Evolutionary conservation across 352 stramenopile species (phyloP).

Genomic region (Phytophthora syringae): DNA sequence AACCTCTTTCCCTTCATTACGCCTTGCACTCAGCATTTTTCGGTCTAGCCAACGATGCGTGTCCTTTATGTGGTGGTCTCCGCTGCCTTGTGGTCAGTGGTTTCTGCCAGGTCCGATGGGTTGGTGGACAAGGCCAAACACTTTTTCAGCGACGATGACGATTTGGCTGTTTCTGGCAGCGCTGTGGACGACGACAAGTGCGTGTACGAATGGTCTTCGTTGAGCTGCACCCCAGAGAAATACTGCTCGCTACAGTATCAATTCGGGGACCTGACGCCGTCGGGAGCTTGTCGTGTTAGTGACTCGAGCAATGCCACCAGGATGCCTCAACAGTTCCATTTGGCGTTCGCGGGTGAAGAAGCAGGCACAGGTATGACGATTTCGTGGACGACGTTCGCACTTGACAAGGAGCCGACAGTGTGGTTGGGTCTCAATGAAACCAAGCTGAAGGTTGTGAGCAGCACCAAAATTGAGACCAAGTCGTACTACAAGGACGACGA

Average conservation of each 20-base stretch:
- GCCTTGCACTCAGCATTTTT: not conserved
- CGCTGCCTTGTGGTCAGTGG: slow-evolving; percentile 1
- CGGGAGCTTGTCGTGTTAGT: slow-evolving; percentile 43
- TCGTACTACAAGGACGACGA: slow-evolving; percentile 50
- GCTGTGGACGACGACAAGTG: slow-evolving; percentile 31
- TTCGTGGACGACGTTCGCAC: slow-evolving; percentile 40
- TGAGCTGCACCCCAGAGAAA: slow-evolving; percentile 21
- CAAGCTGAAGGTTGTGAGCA: slow-evolving; percentile 13
- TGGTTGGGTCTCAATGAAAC: slow-evolving; percentile 29
- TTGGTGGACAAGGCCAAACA: slow-evolving; percentile 15
- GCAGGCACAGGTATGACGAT: slow-evolving; percentile 39
- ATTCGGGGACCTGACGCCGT: slow-evolving; percentile 36
- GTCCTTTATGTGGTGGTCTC: not conserved
- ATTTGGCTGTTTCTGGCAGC: slow-evolving; percentile 27
- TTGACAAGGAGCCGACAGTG: slow-evolving; percentile 29
- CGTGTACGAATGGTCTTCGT: slow-evolving; percentile 68
- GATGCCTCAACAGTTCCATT: slow-evolving; percentile 46
- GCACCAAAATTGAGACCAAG: slow-evolving; percentile 17
- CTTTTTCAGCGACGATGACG: slow-evolving; percentile 22
- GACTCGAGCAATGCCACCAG: slow-evolving; percentile 28
- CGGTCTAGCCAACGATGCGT: too few species aligned
- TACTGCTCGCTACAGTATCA: slow-evolving; percentile 37
- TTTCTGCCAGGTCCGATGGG: slow-evolving; percentile 7
- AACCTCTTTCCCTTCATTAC: not conserved
- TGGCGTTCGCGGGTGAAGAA: slow-evolving; percentile 45